Percentiles rank a stretch among this genome's conserved stretches.
Evolutionary conservation across 2,329 filamentous ascomycete species (phyloP).

Genomic region (Hypoxylon sp.): DNA sequence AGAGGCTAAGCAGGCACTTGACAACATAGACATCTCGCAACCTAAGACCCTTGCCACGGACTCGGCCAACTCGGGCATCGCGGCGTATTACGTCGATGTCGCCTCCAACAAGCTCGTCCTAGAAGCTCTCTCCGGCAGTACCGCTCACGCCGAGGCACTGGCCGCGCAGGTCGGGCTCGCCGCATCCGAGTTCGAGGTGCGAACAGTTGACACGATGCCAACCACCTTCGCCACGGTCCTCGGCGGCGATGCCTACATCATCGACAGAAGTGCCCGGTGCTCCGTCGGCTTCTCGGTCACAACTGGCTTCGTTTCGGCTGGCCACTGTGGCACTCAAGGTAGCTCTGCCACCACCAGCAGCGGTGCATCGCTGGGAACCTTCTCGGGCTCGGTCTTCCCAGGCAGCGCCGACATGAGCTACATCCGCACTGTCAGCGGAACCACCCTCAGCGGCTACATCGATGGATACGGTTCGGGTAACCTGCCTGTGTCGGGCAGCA

Average conservation of each 20-base stretch:
- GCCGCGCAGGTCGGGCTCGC: constrained; percentile 57
- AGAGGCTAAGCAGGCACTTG: constrained; percentile 59
- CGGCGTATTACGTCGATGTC: constrained; percentile 59
- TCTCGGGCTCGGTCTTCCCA: constrained; percentile 58
- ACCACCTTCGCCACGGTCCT: constrained; percentile 55
- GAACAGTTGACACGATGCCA: constrained; percentile 54
- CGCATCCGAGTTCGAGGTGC: constrained; percentile 57
- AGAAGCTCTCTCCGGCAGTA: constrained; percentile 56
- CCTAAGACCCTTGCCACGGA: constrained; percentile 47
- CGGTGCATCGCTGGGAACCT: constrained; percentile 55
- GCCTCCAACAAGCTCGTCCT: constrained; percentile 59
- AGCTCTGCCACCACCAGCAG: constrained; percentile 52
- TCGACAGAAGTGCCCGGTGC: constrained; percentile 55
- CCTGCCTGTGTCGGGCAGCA: constrained; percentile 58
- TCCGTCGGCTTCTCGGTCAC: constrained; percentile 60
- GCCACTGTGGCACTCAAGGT: constrained; percentile 58
- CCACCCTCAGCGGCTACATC: constrained; percentile 54
- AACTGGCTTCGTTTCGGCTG: constrained; percentile 59
- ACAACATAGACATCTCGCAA: constrained; percentile 58
- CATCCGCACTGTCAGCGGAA: constrained; percentile 56
- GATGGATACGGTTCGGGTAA: constrained; percentile 56
- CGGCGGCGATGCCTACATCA: constrained; percentile 59
- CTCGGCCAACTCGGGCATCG: constrained; percentile 53
- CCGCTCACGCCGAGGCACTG: constrained; percentile 54
- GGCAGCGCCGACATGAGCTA: constrained; percentile 58